phyloP scores from a whole-genome alignment of 495 filamentous ascomycete species.

The Baudoinia panamericana region DNA sequence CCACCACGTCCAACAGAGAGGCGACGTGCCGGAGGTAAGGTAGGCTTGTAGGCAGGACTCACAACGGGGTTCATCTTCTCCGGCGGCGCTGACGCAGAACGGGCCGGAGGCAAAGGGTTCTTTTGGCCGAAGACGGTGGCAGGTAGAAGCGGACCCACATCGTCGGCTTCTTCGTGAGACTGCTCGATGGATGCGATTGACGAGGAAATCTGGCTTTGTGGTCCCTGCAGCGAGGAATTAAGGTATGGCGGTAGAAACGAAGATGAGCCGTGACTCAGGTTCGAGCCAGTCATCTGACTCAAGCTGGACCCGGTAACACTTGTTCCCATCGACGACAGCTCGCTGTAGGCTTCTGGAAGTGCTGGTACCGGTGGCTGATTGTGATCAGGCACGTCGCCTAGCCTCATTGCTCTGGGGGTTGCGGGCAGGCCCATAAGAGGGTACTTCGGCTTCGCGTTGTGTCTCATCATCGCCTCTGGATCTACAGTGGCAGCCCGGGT shows the following conservation, averaged over 20 bases:
- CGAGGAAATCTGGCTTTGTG: background rate
- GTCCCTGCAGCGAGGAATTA: too few species aligned
- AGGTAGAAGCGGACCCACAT: constrained; percentile 23
- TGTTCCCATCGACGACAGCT: constrained; percentile 18
- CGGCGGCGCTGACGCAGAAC: constrained; percentile 29
- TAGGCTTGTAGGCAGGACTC: constrained; percentile 20
- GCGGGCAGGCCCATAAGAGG: constrained; percentile 57
- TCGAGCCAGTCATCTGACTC: constrained; percentile 9
- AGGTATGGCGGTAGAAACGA: too few species aligned
- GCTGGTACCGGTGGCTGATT: constrained; percentile 55
- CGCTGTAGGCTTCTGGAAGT: constrained; percentile 40
- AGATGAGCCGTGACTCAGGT: constrained; percentile 5
- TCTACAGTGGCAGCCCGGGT: constrained; percentile 20
- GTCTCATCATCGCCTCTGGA: constrained; percentile 20
- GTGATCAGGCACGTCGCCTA: too few species aligned
- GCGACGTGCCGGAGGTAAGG: constrained; percentile 11
- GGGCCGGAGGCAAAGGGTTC: constrained; percentile 9
- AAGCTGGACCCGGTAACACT: constrained; percentile 9
- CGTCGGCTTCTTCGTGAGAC: constrained; percentile 4
- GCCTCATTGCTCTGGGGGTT: constrained; percentile 73
- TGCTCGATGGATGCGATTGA: background rate
- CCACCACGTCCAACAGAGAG: constrained; percentile 5
- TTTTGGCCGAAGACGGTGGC: constrained; percentile 25
- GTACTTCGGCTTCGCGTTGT: background rate
- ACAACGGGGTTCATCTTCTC: constrained; percentile 20